phyloP scores from a whole-genome alignment of 2,329 filamentous ascomycete species.

The Aspergillus sp. region DNA sequence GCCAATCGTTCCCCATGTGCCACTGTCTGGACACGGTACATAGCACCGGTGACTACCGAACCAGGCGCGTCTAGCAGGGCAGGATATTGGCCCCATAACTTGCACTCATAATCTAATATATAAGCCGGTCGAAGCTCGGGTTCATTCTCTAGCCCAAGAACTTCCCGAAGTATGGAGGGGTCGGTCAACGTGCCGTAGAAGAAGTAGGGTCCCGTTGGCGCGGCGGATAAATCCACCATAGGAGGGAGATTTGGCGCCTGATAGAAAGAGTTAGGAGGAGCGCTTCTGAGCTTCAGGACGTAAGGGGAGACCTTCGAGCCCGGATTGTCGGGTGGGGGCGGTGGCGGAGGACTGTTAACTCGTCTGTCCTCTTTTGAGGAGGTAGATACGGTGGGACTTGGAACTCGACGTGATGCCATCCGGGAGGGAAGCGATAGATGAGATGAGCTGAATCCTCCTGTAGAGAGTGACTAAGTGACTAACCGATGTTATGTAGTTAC shows the following conservation, averaged over 20 bases:
- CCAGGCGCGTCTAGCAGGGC: slow-evolving; percentile 8
- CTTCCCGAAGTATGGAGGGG: slow-evolving; percentile 12
- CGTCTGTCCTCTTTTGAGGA: neutral
- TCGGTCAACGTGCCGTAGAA: slow-evolving; percentile 28
- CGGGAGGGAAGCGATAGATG: no score
- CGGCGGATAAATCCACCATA: neutral
- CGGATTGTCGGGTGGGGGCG: neutral
- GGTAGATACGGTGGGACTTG: neutral
- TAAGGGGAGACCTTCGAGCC: neutral
- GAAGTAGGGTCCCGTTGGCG: slow-evolving; percentile 12
- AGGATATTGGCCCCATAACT: slow-evolving; percentile 16
- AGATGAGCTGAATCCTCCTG: no score
- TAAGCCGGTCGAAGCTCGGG: slow-evolving; percentile 10
- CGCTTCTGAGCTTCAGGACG: neutral
- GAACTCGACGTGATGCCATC: no score
- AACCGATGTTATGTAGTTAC: no score
- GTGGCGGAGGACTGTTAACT: neutral
- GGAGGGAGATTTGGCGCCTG: neutral
- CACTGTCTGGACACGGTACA: slow-evolving; percentile 9
- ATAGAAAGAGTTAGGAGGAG: neutral
- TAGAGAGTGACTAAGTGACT: no score
- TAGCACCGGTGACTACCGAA: slow-evolving; percentile 8
- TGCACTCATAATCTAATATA: slow-evolving; percentile 11
- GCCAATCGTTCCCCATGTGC: slow-evolving; percentile 9
- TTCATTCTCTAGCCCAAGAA: slow-evolving; percentile 9